These are phyloP conservation scores for Elongisporangium undulatum DNA, from an alignment of 352 stramenopile genomes.

Conservation along the genomic window DNA sequence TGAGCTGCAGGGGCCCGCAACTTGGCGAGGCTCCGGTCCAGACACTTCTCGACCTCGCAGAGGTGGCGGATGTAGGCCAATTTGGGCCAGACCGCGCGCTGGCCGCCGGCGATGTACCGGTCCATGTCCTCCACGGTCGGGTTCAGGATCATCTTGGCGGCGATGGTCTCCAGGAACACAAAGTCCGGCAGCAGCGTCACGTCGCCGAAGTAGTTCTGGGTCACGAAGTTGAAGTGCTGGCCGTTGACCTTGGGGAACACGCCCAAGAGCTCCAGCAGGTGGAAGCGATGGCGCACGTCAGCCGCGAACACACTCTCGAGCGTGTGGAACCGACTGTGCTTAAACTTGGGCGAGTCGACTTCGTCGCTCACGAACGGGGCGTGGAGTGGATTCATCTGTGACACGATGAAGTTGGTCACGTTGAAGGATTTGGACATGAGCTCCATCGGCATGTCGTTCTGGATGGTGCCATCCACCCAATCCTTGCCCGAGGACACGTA, in stretches of 20 bases:
- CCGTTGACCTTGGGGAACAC: conserved; percentile 82
- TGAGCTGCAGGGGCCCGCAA: conserved; percentile 7
- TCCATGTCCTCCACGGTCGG: conserved; percentile 70
- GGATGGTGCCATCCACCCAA: conserved; percentile 92
- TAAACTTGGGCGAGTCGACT: conserved; percentile 63
- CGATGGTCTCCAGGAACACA: conserved; percentile 76
- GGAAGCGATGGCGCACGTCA: conserved; percentile 55
- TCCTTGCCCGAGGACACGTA: conserved; percentile 91
- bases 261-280: conserved; percentile 80
- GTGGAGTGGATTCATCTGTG: conserved; percentile 88
- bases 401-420: conserved; percentile 92
- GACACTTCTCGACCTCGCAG: conserved; percentile 88
- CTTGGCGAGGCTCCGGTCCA: conserved; percentile 35
- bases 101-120: conserved; percentile 77
- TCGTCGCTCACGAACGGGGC: conserved; percentile 90
- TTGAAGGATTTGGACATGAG: conserved; percentile 92
- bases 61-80: conserved; percentile 93
- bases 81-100: conserved; percentile 89
- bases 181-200: conserved; percentile 93
- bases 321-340: conserved; percentile 62
- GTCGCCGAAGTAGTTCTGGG: conserved; percentile 96
- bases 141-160: conserved; percentile 84
- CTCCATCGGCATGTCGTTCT: conserved; percentile 91
- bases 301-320: conserved; percentile 83
- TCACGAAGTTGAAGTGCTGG: conserved; percentile 78